Evolutionary conservation across 2,329 filamentous ascomycete genomes (phyloP).

Genomic region (Neopestalotiopsis clavispora): DNA sequence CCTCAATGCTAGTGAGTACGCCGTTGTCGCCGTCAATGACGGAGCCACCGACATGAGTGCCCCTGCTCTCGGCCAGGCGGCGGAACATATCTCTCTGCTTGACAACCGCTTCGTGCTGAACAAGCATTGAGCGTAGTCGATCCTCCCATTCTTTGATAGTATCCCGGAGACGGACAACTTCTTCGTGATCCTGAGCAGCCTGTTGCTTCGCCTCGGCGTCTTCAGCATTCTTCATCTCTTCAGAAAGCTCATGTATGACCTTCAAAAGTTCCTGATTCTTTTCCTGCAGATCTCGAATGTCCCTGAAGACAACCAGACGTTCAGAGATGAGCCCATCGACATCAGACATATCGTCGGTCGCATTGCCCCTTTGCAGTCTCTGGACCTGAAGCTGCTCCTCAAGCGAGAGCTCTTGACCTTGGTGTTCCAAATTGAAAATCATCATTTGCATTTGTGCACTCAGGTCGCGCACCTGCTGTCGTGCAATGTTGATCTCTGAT

Average conservation of each 20-base stretch:
- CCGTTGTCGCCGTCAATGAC: constrained; percentile 68
- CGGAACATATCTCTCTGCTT: constrained; percentile 98
- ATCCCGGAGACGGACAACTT: constrained; percentile 74
- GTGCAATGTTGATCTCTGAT: constrained; percentile 77
- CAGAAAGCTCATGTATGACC: constrained; percentile 82
- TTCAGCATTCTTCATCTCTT: constrained; percentile 90
- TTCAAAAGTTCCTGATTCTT: constrained; percentile 87
- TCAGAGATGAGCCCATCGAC: constrained; percentile 90
- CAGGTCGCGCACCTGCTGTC: constrained; percentile 86
- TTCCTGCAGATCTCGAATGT: constrained; percentile 81
- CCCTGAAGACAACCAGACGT: constrained; percentile 87
- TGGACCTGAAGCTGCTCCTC: constrained; percentile 79
- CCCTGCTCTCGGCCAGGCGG: constrained; percentile 81
- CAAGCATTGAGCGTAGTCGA: constrained; percentile 80
- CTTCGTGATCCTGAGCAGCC: constrained; percentile 68
- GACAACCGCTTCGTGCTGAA: constrained; percentile 89
- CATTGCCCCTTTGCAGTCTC: constrained; percentile 74
- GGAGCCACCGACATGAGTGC: constrained; percentile 64
- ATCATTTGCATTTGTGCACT: constrained; percentile 91
- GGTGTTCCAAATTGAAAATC: constrained; percentile 82
- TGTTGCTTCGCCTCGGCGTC: constrained; percentile 70
- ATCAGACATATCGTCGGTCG: constrained; percentile 76
- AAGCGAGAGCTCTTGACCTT: constrained; percentile 72
- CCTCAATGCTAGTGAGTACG: constrained; percentile 64
- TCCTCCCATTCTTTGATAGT: constrained; percentile 80